A percentile compares a stretch with the other conserved stretches of the same genome.
phyloP scores from a whole-genome alignment of 169 alveolate species.

The Plasmodium yoelii region DNA sequence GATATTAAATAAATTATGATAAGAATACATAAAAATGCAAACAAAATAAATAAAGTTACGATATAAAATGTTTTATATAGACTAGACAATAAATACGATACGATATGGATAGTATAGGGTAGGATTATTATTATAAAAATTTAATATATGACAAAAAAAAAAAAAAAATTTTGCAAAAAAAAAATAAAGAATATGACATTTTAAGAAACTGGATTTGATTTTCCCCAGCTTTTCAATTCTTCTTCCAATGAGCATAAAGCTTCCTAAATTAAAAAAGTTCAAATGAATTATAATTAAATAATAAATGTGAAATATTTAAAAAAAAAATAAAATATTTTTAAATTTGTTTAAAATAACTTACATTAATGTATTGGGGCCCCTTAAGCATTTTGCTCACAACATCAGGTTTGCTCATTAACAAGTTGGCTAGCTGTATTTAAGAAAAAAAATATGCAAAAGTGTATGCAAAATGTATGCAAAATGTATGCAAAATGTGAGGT shows the following conservation, averaged over 20 bases:
- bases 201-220: constrained; percentile 13
- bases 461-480: too few species aligned
- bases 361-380: constrained; percentile 70
- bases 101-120: too few species aligned
- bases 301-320: not conserved
- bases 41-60: too few species aligned
- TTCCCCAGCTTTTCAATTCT: constrained; percentile 59
- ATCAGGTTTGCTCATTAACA: constrained; percentile 69
- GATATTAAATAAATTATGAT: too few species aligned
- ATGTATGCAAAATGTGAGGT: too few species aligned
- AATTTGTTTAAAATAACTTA: not conserved
- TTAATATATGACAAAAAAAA: not conserved
- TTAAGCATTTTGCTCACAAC: constrained; percentile 64
- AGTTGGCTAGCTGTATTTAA: constrained; percentile 47
- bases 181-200: not conserved
- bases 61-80: too few species aligned
- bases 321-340: not conserved
- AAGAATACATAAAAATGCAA: too few species aligned
- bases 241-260: constrained; percentile 63
- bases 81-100: not conserved
- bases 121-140: not conserved
- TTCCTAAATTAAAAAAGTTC: constrained; percentile 15
- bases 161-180: not conserved
- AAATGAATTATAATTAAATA: not conserved
- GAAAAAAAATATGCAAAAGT: not conserved